These are phyloP conservation scores for Sphagnum contortum DNA, from an alignment of 225 moss, liverwort and hornwort genomes.

Conservation along the genomic window DNA sequence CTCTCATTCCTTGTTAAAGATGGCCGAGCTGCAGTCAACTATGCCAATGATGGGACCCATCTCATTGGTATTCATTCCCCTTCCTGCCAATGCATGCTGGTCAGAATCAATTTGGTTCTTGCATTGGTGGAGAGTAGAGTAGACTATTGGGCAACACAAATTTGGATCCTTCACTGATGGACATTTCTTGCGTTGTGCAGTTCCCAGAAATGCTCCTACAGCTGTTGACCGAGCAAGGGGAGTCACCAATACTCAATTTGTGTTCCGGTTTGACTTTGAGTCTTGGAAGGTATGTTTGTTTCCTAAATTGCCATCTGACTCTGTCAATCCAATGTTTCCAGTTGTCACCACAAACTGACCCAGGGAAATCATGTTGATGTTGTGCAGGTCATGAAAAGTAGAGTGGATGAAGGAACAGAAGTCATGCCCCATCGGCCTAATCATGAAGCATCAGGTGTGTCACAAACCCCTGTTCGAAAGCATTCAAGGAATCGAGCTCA, in stretches of 20 bases:
- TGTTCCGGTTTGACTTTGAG: slow-evolving; percentile 48
- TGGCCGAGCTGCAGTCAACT: slow-evolving; percentile 52
- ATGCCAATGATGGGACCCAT: slow-evolving; percentile 30
- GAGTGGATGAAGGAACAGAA: slow-evolving; percentile 19
- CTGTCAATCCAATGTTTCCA: no score
- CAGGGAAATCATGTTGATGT: no score
- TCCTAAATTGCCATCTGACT: no score
- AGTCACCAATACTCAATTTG: slow-evolving; percentile 56
- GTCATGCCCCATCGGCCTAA: slow-evolving; percentile 21
- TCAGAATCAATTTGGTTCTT: no score
- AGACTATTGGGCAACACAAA: no score
- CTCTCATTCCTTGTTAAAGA: slow-evolving; percentile 83
- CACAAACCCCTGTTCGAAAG: slow-evolving; percentile 23
- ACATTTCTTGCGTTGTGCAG: slow-evolving; percentile 15
- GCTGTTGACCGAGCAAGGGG: slow-evolving; percentile 36
- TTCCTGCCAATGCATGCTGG: no score
- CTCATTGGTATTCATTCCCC: slow-evolving; percentile 25
- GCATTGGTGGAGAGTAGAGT: no score
- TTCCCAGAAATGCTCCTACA: slow-evolving; percentile 63
- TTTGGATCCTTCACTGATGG: no score
- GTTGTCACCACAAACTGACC: no score
- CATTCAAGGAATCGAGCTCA: slow-evolving; percentile 33
- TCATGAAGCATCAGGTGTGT: neutral
- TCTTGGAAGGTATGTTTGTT: slow-evolving; percentile 50
- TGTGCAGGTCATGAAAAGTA: slow-evolving; percentile 16